Conservation (phyloP, 2,329 filamentous ascomycete genomes). For the Dothiorella sarmentorum region DNA sequence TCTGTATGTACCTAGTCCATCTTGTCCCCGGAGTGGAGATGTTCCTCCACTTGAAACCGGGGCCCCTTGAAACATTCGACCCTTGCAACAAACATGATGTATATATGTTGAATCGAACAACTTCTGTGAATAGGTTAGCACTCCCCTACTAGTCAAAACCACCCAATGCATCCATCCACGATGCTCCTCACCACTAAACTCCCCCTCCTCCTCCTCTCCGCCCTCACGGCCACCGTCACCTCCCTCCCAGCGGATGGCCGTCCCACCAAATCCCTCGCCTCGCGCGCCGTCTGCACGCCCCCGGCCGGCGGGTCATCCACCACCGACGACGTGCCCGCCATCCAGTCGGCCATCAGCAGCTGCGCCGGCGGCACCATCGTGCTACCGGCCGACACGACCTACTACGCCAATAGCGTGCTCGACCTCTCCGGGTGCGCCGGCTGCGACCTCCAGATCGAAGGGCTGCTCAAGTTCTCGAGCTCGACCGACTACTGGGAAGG, state of each 20-base stretch:
- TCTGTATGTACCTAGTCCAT: neutral
- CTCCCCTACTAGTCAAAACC: neutral
- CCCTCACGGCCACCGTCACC: neutral
- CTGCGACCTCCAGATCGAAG: constrained; percentile 49
- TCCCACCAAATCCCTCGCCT: neutral
- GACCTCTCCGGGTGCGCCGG: constrained; percentile 41
- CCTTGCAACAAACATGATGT: too few relatives aligned
- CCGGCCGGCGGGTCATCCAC: constrained; percentile 29
- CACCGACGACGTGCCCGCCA: constrained; percentile 45
- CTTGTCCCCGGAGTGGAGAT: neutral
- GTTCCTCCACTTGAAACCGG: neutral
- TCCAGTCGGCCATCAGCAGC: constrained; percentile 39
- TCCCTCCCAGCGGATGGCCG: constrained; percentile 35
- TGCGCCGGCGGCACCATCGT: constrained; percentile 47
- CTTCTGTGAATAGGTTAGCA: neutral
- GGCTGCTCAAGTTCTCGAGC: constrained; percentile 39
- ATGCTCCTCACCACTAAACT: neutral
- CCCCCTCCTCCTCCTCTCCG: constrained; percentile 1
- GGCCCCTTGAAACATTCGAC: too few relatives aligned
- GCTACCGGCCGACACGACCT: constrained; percentile 42
- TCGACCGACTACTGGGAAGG: constrained; percentile 44
- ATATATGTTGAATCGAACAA: too few relatives aligned
- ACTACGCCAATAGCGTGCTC: constrained; percentile 43
- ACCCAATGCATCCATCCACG: neutral
- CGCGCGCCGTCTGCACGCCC: constrained; percentile 33